phyloP scores from a whole-genome alignment of 345 rosid species.

The Populus ilicifolia region DNA sequence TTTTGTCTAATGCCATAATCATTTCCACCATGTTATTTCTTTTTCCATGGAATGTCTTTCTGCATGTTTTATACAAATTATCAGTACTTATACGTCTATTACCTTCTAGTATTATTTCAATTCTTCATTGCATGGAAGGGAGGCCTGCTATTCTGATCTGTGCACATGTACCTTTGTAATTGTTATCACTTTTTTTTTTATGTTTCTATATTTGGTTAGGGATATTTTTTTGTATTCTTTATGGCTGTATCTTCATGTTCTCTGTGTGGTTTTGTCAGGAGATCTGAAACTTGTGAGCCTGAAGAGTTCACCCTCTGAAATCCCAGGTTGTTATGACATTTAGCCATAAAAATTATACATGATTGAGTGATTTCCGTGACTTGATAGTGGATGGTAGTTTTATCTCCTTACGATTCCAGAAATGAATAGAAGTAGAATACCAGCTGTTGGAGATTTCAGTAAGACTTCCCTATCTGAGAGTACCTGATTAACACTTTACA shows the following conservation, averaged over 20 bases:
- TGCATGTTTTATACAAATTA: not conserved
- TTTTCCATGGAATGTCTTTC: not conserved
- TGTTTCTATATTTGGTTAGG: not conserved
- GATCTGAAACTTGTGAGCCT: constrained; percentile 1
- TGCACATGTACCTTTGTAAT: not conserved
- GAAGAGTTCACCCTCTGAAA: not conserved
- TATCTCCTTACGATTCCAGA: not conserved
- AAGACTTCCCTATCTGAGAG: not conserved
- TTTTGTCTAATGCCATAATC: not conserved
- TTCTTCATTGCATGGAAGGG: not conserved
- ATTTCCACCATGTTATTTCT: not conserved
- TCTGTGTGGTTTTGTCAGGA: not conserved
- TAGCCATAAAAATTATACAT: not conserved
- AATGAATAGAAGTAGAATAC: not conserved
- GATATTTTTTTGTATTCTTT: not conserved
- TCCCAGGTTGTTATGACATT: not conserved
- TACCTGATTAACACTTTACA: not conserved
- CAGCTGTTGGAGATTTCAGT: not conserved
- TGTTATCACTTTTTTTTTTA: not conserved
- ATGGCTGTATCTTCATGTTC: not conserved
- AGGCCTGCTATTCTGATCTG: not conserved
- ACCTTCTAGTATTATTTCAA: not conserved
- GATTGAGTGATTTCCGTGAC: not conserved
- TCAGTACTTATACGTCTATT: not conserved
- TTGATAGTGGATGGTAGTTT: not conserved